Evolutionary conservation across 164 flowering plant genomes (phyloP), one percentile per base, ranked within the genome.

Genomic region (Piper longum): DNA sequence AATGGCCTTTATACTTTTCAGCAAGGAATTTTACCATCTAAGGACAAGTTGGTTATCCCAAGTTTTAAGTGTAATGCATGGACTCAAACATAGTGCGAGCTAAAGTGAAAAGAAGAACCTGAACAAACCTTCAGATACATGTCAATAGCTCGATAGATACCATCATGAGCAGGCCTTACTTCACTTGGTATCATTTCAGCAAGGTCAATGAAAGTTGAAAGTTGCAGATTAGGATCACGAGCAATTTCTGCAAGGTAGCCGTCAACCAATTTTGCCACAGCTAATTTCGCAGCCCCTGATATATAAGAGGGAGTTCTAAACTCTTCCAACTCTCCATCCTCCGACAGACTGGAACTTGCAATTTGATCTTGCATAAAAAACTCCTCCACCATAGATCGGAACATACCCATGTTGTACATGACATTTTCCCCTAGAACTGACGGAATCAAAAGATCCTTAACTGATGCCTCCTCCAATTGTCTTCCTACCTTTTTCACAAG

Each of bases 141-240:
- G 79, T 93, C 99, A 59, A 93, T 82, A 62, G 97, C 97, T 40
- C 86, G 82, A 71, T 93, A 93, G 41, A 93, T 77, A 14, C 82
- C 86, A 69, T 93, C 99, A 78, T 88, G 96, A 56, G 79, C 65
- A 41, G 88, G 86, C 9, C 95, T 69, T 18, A 87, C 60, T 64
- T 77, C 78, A 17, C 77, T 69, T 6, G 93, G 76, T 7, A 85
- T 80, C 79, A 81, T 65, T 66, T 87, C 83, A 4, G 96, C 89
- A 42, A 90, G 82, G 54, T 74, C 82, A 56, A 82, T 67, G 67
- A 93, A 93, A 64, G 70, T 79, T 1, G 80, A 73, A 52, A 79
- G 57, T 3, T 93, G 83, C 44, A 93, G 80, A 69, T 85, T 79
- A 7, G 84, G 91, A 69, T 93, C 96, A 71, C 75, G 76, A 2